Conservation (phyloP, 2,329 filamentous ascomycete genomes). For the Colletotrichum horii region DNA sequence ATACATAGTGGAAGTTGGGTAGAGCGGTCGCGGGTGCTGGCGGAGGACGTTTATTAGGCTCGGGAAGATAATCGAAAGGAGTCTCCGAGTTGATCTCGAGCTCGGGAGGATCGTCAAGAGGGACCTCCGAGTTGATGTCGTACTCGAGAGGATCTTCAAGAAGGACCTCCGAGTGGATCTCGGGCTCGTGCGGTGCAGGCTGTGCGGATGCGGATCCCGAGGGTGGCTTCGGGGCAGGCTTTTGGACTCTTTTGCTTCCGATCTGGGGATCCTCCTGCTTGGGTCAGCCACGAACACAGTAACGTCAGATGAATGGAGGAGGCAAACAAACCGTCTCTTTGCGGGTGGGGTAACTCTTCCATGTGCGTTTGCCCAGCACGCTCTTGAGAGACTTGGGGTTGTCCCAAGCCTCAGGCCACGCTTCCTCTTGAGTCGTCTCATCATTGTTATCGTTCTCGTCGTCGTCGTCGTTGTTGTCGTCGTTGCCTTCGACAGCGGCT, state of each 20-base stretch:
- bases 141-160: neutral
- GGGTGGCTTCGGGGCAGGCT: neutral
- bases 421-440: neutral
- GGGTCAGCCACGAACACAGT: neutral
- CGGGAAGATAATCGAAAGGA: neutral
- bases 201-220: neutral
- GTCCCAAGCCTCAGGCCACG: neutral
- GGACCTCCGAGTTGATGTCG: neutral
- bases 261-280: neutral
- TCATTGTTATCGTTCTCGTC: too few species aligned
- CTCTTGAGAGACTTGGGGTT: neutral
- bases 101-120: neutral
- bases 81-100: neutral
- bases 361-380: neutral
- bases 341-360: neutral
- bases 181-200: neutral
- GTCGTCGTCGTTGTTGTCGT: neutral
- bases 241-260: neutral
- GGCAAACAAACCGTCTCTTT: neutral
- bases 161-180: neutral
- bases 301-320: neutral
- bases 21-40: neutral
- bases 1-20: neutral
- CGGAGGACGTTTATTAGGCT: neutral
- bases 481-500: neutral